Base-by-base conservation (phyloP, 306 rosid species). In the Castanopsis chinensis region DNA sequence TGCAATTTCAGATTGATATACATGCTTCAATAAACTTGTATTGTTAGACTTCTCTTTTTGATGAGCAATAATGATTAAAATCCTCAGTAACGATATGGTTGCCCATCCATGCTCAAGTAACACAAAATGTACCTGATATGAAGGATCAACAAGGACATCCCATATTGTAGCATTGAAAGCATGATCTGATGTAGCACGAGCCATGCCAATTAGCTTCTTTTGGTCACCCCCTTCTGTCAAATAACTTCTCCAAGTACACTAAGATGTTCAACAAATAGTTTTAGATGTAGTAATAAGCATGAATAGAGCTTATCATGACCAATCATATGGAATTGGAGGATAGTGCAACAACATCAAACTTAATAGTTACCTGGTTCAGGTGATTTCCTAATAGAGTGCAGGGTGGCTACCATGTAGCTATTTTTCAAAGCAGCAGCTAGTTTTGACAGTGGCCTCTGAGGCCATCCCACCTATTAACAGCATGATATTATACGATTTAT, bases 111-210 rank as follows among this genome's bases (percentile, higher is more conserved):
- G 69, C 72, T 61, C 64, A 58, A 64, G 74, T 65, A 55, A 65
- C 69, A 54, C 54, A 78, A 82, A 11, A 64, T 27, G 23, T 88
- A 92, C 97, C 96, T 93, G 98, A 85, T 95, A 95, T 72, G 85
- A 73, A 73, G 99, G 98, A 84, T 95, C 99, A 81, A 95, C 93
- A 11, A 95, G 91, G 77, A 95, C 99, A 84, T 95, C 99, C 99
- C 99, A 93, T 71, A 95, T 95, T 72, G 99, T 95, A 65, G 99
- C 99, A 78, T 95, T 93, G 89, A 95, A 95, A 54, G 98, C 99
- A 82, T 95, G 98, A 85, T 95, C 99, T 49, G 99, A 95, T 12
- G 97, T 95, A 53, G 98, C 99, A 80, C 97, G 99, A 23, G 99
- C 98, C 97, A 95, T 88, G 82, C 99, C 99, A 79, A 95, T 93